These are phyloP conservation scores for Stemphylium vesicarium DNA, from an alignment of 2,329 filamentous ascomycete genomes.

Conservation along the genomic window DNA sequence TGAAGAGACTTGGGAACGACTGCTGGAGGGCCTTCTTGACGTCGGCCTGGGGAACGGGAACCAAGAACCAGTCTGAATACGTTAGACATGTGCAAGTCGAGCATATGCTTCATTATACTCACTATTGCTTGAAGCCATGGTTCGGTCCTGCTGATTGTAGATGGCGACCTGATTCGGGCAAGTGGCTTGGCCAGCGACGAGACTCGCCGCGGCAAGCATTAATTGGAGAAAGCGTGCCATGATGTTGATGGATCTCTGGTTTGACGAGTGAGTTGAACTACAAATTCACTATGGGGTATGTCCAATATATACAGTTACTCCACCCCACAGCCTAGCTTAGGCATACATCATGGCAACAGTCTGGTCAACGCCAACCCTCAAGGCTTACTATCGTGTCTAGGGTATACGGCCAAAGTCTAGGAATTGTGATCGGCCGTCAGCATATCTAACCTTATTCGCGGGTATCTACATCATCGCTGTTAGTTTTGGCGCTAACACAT, in stretches of 20 bases:
- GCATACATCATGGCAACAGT: not conserved
- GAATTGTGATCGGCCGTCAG: not conserved
- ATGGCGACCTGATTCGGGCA: constrained; percentile 17
- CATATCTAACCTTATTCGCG: not conserved
- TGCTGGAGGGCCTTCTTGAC: constrained; percentile 13
- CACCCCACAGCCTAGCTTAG: too few relatives aligned
- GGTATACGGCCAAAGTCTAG: not conserved
- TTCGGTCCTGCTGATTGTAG: constrained; percentile 13
- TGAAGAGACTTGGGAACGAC: constrained; percentile 2
- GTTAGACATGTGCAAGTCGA: not conserved
- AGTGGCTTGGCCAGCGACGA: constrained; percentile 4
- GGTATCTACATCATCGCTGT: constrained; percentile 1
- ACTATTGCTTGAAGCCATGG: constrained; percentile 15
- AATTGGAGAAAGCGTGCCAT: constrained; percentile 9
- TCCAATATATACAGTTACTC: not conserved
- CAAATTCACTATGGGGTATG: not conserved
- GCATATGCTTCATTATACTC: not conserved
- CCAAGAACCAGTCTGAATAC: constrained; percentile 10
- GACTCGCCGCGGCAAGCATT: constrained; percentile 1
- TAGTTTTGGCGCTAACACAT: not conserved
- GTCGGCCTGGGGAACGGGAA: constrained; percentile 7
- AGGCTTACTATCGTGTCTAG: not conserved
- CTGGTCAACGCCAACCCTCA: not conserved
- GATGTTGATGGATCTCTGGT: not conserved
- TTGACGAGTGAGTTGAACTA: not conserved